Evolutionary conservation across 257 asterid species (phyloP).

Genomic region (Capsicum baccatum): DNA sequence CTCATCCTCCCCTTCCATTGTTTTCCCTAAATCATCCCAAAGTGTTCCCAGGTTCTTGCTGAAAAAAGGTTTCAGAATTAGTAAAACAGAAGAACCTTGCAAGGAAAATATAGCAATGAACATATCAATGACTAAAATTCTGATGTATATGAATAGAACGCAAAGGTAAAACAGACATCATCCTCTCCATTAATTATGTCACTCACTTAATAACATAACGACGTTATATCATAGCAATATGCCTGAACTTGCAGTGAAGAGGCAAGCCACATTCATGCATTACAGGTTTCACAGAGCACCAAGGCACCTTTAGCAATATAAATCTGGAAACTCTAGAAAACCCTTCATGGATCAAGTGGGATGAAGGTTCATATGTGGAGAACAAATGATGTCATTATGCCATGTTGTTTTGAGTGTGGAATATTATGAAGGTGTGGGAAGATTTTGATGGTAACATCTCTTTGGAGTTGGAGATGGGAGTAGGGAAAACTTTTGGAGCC

Average conservation of each 20-base stretch:
- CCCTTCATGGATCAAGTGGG: not conserved
- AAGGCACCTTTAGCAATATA: not conserved
- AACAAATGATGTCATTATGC: not conserved
- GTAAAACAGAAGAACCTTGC: not conserved
- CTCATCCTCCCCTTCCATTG: conserved; percentile 94
- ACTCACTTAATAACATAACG: not conserved
- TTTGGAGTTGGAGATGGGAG: conserved; percentile 1
- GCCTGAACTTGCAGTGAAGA: conserved; percentile 24
- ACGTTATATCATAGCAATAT: not conserved
- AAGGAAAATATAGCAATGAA: conserved; percentile 10
- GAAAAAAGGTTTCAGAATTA: conserved; percentile 35
- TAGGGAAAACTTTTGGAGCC: conserved; percentile 1
- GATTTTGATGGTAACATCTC: not conserved
- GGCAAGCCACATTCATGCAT: conserved; percentile 17
- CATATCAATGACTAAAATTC: not conserved
- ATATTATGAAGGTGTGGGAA: not conserved
- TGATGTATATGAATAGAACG: not conserved
- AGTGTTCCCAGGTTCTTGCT: conserved; percentile 90
- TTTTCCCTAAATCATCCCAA: conserved; percentile 98
- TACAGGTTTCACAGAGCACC: conserved; percentile 10
- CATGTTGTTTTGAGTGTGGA: not conserved
- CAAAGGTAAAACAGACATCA: not conserved
- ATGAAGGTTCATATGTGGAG: not conserved
- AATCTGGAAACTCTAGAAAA: not conserved
- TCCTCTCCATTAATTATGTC: not conserved